Conservation (phyloP, 2,329 filamentous ascomycete genomes). For the Aureobasidium pullulans region DNA sequence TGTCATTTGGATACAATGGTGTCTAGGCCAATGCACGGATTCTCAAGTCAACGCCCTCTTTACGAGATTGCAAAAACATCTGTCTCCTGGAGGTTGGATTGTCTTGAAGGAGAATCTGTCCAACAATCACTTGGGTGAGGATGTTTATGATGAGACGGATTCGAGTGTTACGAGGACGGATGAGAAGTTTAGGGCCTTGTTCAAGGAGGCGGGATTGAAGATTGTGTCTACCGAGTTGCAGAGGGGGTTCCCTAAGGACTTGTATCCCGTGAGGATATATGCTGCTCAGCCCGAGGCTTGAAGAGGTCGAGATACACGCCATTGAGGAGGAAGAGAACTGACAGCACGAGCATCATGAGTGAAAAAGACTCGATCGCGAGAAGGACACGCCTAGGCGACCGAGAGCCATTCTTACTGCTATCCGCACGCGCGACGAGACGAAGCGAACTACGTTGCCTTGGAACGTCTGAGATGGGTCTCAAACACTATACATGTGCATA, state of each 20-base stretch:
- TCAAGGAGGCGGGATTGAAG: constrained; percentile 59
- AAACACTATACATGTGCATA: no score
- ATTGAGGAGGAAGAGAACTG: no score
- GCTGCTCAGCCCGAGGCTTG: constrained; percentile 52
- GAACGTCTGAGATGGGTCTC: no score
- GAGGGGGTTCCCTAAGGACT: constrained; percentile 58
- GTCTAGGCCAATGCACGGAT: constrained; percentile 74
- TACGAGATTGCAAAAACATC: constrained; percentile 35
- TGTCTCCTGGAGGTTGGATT: constrained; percentile 49
- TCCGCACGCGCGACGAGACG: no score
- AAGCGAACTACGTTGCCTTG: no score
- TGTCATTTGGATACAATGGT: constrained; percentile 89
- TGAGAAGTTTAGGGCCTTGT: constrained; percentile 61
- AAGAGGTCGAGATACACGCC: background rate
- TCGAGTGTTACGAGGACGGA: constrained; percentile 73
- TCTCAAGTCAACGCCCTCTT: constrained; percentile 63
- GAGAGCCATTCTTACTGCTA: no score
- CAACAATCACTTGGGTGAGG: constrained; percentile 44
- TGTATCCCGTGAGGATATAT: constrained; percentile 73
- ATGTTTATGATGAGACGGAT: constrained; percentile 69
- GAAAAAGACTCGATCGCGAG: no score
- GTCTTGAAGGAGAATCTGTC: constrained; percentile 76
- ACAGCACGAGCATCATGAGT: no score
- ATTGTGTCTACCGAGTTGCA: constrained; percentile 67
- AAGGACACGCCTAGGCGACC: no score